Evolutionary conservation across 2,329 filamentous ascomycete genomes (phyloP), one percentile per base, ranked within the genome.

Genomic region (Talaromyces sp.): DNA sequence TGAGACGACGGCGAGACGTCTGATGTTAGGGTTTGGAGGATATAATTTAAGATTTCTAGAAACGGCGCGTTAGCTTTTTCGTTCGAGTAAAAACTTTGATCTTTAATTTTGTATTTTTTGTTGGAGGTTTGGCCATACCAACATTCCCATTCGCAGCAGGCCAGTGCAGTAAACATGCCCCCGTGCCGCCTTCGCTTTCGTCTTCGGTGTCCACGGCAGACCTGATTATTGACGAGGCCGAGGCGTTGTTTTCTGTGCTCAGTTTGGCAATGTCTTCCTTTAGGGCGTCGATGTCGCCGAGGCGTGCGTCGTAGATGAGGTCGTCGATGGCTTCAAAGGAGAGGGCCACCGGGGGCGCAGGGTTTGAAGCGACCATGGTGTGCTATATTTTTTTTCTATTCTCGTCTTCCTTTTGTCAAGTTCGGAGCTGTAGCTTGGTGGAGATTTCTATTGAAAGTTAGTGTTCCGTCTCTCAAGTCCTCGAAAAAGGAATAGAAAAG

Each of bases 141-240:
- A 85, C 70, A 71, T 96, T 89, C 1, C 93, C 93, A 72, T 99
- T 99, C 27, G 91, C 95, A 26, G 91, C 87, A 8, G 93, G 91
- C 85, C 96, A 97, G 77, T 99, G 95, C 70, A 98, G 76, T 53
- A 86, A 68, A 61, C 75, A 77, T 5, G 72, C 74, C 0, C 76
- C 75, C 3, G 76, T 77, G 9, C 77, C 77, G 7, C 77, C 80
- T 58, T 88, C 89, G 64, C 92, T 96, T 60, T 90, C 89, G 65
- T 88, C 90, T 66, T 87, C 84, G 49, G 86, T 82, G 71, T 96
- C 92, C 65, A 86, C 85, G 26, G 89, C 89, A 14, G 85, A 84
- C 55, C 82, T 75, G 53, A 97, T 75, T 62, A 96, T 82, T 60
- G 87, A 83, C n/a, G 84, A 81, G 1, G 82, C 73, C 0, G 84